Evolutionary conservation across 768 basidiomycete genomes (phyloP).

Genomic region (Candolleomyces efflorescens): DNA sequence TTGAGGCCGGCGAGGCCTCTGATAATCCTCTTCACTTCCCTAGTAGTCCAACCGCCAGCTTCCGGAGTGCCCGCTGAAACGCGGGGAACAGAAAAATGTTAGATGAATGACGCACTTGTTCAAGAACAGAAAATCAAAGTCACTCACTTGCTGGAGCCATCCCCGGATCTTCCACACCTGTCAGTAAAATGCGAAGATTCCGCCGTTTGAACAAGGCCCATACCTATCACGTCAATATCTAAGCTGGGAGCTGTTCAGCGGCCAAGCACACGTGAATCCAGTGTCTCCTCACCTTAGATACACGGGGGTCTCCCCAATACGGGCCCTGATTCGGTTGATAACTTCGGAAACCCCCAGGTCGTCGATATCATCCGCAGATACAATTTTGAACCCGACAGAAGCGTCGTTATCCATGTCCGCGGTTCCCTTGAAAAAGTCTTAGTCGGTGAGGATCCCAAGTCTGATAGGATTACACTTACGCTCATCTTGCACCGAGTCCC

Average conservation of each 20-base stretch:
- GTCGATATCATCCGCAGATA: conserved; percentile 84
- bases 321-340: conserved; percentile 72
- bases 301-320: conserved; percentile 69
- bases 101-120: too few species aligned
- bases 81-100: too few species aligned
- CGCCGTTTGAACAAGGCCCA: too few species aligned
- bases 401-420: conserved; percentile 55
- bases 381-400: conserved; percentile 73
- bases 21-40: conserved; percentile 74
- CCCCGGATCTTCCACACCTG: too few species aligned
- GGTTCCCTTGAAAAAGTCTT: conserved; percentile 43
- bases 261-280: too few species aligned
- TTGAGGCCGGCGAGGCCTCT: conserved; percentile 71
- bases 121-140: too few species aligned
- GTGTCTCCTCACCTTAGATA: conserved; percentile 39
- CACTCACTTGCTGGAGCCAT: too few species aligned
- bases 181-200: too few species aligned
- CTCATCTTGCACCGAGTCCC: too few species aligned
- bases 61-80: conserved; percentile 68
- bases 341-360: conserved; percentile 59
- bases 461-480: conserved; percentile 8
- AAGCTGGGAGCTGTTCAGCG: too few species aligned
- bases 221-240: too few species aligned
- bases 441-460: conserved; percentile 79
- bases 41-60: conserved; percentile 81